Conservation (phyloP, 1,139 yeast genomes). For the Hansenula lynferdii region DNA sequence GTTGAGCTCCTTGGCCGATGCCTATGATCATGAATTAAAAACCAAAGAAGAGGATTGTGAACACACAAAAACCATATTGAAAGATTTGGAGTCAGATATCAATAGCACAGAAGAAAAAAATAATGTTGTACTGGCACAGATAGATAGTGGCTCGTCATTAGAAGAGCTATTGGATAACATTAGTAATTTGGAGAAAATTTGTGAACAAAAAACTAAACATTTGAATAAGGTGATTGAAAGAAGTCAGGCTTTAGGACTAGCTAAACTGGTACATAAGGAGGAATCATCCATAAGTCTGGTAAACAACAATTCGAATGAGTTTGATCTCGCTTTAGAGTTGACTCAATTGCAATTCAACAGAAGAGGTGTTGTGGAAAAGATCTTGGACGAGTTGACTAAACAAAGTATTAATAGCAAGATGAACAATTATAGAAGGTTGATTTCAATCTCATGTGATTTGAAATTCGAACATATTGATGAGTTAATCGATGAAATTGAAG, state of each 20-base stretch:
- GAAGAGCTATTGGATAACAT: slow-evolving; percentile 26
- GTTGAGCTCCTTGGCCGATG: slow-evolving; percentile 41
- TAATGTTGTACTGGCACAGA: slow-evolving; percentile 13
- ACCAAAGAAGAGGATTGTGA: slow-evolving; percentile 32
- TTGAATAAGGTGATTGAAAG: slow-evolving; percentile 45
- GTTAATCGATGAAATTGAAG: slow-evolving; percentile 53
- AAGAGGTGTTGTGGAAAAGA: slow-evolving; percentile 35
- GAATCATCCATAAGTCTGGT: slow-evolving; percentile 37
- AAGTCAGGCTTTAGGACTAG: slow-evolving; percentile 57
- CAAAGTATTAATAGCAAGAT: slow-evolving; percentile 42
- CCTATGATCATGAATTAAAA: slow-evolving; percentile 35
- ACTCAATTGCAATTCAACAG: slow-evolving; percentile 51
- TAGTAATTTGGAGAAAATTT: slow-evolving; percentile 23
- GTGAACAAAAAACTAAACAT: slow-evolving; percentile 26
- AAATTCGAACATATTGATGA: slow-evolving; percentile 77
- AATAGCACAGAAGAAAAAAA: slow-evolving; percentile 19
- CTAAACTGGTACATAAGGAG: slow-evolving; percentile 47
- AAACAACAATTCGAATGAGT: slow-evolving; percentile 11
- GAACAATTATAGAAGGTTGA: slow-evolving; percentile 75
- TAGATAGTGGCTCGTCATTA: slow-evolving; percentile 15
- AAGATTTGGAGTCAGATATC: slow-evolving; percentile 18
- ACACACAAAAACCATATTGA: slow-evolving; percentile 21
- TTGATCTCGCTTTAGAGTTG: slow-evolving; percentile 38
- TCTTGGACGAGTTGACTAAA: slow-evolving; percentile 32
- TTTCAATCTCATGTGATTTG: slow-evolving; percentile 74